Evolutionary conservation across 1,139 yeast genomes (phyloP).

Genomic region (Blastobotrys raffinosifermentans): DNA sequence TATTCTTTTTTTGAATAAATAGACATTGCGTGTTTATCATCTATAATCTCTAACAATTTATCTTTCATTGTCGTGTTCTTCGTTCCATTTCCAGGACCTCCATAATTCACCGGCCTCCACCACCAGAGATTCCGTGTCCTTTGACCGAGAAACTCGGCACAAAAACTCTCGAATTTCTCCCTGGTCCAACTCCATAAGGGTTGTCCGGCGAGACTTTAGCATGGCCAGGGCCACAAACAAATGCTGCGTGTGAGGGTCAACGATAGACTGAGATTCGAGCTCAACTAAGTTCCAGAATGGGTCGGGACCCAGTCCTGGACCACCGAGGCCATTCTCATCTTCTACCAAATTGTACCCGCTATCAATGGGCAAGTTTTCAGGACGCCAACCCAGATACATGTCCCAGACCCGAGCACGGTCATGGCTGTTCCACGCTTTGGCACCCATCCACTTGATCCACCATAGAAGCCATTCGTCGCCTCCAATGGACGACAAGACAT

Average conservation of each 20-base stretch:
- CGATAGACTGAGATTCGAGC: constrained; percentile 33
- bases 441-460: constrained; percentile 95
- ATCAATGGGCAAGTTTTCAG: constrained; percentile 8
- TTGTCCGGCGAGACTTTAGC: constrained; percentile 70
- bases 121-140: constrained; percentile 63
- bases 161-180: constrained; percentile 80
- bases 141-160: constrained; percentile 44
- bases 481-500: constrained; percentile 50
- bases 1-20: too few relatives aligned
- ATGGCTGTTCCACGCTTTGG: constrained; percentile 73
- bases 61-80: constrained; percentile 24
- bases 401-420: constrained; percentile 93
- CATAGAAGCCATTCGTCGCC: constrained; percentile 90
- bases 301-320: constrained; percentile 24
- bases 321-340: constrained; percentile 7
- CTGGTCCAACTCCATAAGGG: constrained; percentile 79
- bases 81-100: constrained; percentile 74
- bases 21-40: too few relatives aligned
- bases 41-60: too few relatives aligned
- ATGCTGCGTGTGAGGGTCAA: constrained; percentile 76
- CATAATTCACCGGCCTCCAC: constrained; percentile 81
- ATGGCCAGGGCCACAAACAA: constrained; percentile 73
- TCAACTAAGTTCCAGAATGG: constrained; percentile 32
- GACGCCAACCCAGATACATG: constrained; percentile 71
- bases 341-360: constrained; percentile 29